Conservation (phyloP, 139 green algal species). For the Limnomonas spitsbergensis region DNA sequence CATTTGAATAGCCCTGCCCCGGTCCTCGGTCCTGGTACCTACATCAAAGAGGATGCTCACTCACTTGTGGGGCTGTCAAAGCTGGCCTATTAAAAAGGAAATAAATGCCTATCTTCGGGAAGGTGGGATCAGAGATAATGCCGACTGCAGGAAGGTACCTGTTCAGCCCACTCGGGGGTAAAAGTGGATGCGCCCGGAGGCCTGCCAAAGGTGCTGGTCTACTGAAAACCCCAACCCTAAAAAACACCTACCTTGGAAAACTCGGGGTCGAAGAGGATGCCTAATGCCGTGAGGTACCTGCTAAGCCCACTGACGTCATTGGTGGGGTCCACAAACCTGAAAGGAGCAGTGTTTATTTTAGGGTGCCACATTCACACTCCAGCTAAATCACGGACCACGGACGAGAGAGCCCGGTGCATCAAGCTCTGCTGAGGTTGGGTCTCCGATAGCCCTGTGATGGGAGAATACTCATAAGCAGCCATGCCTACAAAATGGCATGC, state of each 20-base stretch:
- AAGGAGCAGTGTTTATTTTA: neutral
- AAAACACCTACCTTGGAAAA: conserved; percentile 40
- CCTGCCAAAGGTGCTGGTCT: neutral
- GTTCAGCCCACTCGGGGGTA: no score
- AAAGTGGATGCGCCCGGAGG: no score
- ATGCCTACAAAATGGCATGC: no score
- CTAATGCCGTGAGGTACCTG: conserved; percentile 49
- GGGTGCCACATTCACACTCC: no score
- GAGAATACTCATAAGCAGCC: no score
- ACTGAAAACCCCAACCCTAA: neutral
- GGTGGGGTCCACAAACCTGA: conserved; percentile 77
- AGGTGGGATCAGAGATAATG: neutral
- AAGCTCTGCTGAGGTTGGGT: no score
- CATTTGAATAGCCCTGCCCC: no score
- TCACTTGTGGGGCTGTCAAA: no score
- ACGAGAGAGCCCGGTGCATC: neutral
- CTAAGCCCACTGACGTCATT: conserved; percentile 65
- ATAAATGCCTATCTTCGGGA: neutral
- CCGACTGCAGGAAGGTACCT: neutral
- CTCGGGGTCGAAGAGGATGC: conserved; percentile 76
- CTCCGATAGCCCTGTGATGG: no score
- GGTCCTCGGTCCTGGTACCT: no score
- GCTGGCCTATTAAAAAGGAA: no score
- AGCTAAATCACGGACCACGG: neutral
- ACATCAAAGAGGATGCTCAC: no score